Conservation (phyloP, 2,329 filamentous ascomycete species). For the Xylaria multiplex region DNA sequence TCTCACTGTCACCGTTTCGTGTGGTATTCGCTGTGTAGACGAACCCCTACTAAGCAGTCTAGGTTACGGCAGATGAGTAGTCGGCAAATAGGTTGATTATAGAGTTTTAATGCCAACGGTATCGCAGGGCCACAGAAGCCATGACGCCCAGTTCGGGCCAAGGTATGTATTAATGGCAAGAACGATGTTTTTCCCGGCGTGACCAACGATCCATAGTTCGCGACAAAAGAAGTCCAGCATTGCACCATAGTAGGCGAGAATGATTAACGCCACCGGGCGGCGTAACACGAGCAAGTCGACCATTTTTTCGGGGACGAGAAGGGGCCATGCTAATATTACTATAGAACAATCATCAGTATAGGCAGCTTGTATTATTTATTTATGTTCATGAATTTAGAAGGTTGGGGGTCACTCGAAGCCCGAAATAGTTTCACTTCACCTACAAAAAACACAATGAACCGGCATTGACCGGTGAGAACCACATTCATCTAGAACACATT, state of each 20-base stretch:
- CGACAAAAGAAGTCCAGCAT: constrained; percentile 20
- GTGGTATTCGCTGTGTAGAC: too few relatives aligned
- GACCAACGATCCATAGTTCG: constrained; percentile 32
- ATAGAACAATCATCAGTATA: constrained; percentile 12
- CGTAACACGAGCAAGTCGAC: constrained; percentile 33
- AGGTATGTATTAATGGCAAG: constrained; percentile 19
- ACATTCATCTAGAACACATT: constrained; percentile 29
- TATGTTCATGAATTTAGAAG: not conserved
- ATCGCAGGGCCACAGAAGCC: constrained; percentile 30
- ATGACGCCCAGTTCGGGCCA: constrained; percentile 17
- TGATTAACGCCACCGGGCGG: constrained; percentile 25
- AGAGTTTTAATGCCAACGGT: constrained; percentile 7
- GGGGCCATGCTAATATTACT: constrained; percentile 30
- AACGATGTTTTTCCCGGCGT: constrained; percentile 25
- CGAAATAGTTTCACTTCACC: not conserved
- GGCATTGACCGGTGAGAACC: constrained; percentile 3
- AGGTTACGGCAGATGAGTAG: not conserved
- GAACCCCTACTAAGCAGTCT: not conserved
- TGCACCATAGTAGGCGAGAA: constrained; percentile 30
- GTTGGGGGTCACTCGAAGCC: not conserved
- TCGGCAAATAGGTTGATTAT: not conserved
- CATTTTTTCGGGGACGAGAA: constrained; percentile 27
- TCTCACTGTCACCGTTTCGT: too few relatives aligned
- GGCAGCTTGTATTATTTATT: not conserved
- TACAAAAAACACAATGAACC: constrained; percentile 28